Conservation (phyloP, 352 stramenopile species). For the Phytophthora boehmeriae region DNA sequence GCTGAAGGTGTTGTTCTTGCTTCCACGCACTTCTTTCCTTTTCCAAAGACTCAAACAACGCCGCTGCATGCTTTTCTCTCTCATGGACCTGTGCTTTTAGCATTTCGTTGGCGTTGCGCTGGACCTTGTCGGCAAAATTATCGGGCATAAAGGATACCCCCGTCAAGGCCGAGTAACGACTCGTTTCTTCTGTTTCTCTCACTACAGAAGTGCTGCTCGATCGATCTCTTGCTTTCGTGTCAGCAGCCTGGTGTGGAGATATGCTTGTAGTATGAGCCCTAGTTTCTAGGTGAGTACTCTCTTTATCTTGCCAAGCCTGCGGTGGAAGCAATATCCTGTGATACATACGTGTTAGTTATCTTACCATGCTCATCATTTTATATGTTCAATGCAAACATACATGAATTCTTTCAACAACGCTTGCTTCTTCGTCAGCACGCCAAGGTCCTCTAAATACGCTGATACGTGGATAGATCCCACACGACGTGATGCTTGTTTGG, state of each 20-base stretch:
- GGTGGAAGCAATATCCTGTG: constrained; percentile 1
- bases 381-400: constrained; percentile 5
- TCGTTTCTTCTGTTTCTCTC: constrained; percentile 25
- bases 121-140: neutral
- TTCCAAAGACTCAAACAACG: constrained; percentile 41
- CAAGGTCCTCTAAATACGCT: constrained; percentile 47
- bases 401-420: neutral
- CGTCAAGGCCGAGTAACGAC: neutral
- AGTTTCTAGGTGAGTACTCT: neutral
- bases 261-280: neutral
- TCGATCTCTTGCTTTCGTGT: neutral
- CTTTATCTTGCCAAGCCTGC: constrained; percentile 12
- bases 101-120: constrained; percentile 8
- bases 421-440: constrained; percentile 11
- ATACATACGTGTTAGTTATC: constrained; percentile 1
- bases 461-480: constrained; percentile 40
- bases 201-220: constrained; percentile 12
- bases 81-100: neutral
- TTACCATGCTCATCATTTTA: neutral
- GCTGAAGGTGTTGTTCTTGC: constrained; percentile 52
- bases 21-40: constrained; percentile 47
- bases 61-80: constrained; percentile 24
- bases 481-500: constrained; percentile 8
- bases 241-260: neutral
- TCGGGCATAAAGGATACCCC: constrained; percentile 5